Evolutionary conservation across 164 flowering plant genomes (phyloP).

Genomic region (Cinnamomum micranthum): DNA sequence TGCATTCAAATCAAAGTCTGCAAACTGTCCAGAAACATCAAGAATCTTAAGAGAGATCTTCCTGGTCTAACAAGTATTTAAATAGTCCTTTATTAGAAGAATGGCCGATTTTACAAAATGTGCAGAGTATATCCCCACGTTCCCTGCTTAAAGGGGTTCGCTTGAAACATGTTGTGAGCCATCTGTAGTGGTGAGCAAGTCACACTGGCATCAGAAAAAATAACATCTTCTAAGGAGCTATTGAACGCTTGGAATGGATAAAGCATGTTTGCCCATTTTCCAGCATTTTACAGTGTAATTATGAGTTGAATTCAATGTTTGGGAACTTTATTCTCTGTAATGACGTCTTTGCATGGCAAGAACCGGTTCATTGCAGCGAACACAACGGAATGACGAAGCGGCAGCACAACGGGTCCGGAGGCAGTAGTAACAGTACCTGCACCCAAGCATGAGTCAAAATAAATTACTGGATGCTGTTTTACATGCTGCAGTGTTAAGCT

Average conservation of each 20-base stretch:
- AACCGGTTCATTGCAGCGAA: slow-evolving; percentile 77
- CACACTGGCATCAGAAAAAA: not conserved
- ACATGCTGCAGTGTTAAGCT: too few species aligned
- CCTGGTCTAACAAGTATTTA: too few species aligned
- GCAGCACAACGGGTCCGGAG: slow-evolving; percentile 87
- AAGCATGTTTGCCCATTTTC: not conserved
- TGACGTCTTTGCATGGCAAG: slow-evolving; percentile 77
- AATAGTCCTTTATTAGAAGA: too few species aligned
- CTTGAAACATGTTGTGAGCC: too few species aligned
- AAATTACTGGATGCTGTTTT: too few species aligned
- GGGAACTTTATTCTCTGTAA: slow-evolving; percentile 17
- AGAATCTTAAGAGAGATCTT: too few species aligned
- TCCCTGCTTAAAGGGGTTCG: too few species aligned
- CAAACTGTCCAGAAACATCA: too few species aligned
- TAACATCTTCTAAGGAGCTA: slow-evolving; percentile 30
- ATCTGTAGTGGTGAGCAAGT: too few species aligned
- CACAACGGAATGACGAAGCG: slow-evolving; percentile 60
- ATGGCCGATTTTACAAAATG: too few species aligned
- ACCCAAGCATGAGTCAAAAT: not conserved
- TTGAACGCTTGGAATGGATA: not conserved
- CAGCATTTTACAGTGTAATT: not conserved
- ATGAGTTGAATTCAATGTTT: slow-evolving; percentile 17
- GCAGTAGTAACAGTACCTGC: slow-evolving; percentile 71
- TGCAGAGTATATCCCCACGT: too few species aligned
- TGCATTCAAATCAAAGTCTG: too few species aligned